These are phyloP conservation scores for Fusarium heterosporum DNA, from an alignment of 2,329 filamentous ascomycete species.

Conservation along the genomic window DNA sequence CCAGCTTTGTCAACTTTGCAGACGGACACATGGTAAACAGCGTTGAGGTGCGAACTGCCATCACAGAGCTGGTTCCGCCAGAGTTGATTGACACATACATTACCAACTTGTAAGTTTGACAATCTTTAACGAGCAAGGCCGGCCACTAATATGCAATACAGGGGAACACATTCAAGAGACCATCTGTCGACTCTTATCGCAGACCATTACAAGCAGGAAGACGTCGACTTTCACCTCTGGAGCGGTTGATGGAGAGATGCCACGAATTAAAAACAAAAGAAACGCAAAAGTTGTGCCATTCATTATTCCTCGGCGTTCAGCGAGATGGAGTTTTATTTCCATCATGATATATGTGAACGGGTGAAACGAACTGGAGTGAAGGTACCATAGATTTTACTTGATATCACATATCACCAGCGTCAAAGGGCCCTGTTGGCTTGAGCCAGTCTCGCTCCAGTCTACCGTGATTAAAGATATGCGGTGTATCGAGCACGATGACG, in stretches of 20 bases:
- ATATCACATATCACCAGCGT: slow-evolving; percentile 22
- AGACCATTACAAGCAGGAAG: slow-evolving; percentile 81
- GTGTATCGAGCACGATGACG: slow-evolving; percentile 20
- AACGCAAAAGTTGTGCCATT: slow-evolving; percentile 36
- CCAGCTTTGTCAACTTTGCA: slow-evolving; percentile 79
- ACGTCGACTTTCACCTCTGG: slow-evolving; percentile 70
- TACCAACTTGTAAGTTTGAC: slow-evolving; percentile 72
- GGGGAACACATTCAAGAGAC: slow-evolving; percentile 75
- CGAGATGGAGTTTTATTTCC: slow-evolving; percentile 26
- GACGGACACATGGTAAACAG: slow-evolving; percentile 83
- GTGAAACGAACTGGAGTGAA: slow-evolving; percentile 25
- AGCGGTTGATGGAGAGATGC: slow-evolving; percentile 41
- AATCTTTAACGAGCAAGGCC: background rate
- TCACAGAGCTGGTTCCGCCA: slow-evolving; percentile 84
- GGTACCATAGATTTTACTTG: slow-evolving; percentile 26
- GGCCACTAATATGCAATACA: slow-evolving; percentile 45
- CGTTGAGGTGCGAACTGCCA: slow-evolving; percentile 80
- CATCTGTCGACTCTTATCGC: slow-evolving; percentile 79
- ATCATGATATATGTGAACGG: slow-evolving; percentile 22
- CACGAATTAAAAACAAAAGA: slow-evolving; percentile 22
- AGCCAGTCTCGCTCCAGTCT: slow-evolving; percentile 3
- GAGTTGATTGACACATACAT: slow-evolving; percentile 84
- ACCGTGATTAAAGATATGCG: slow-evolving; percentile 2
- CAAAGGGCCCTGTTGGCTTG: slow-evolving; percentile 5
- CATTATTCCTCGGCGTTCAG: slow-evolving; percentile 32